phyloP scores from a whole-genome alignment of 768 basidiomycete species.

The Pholiota microspora region DNA sequence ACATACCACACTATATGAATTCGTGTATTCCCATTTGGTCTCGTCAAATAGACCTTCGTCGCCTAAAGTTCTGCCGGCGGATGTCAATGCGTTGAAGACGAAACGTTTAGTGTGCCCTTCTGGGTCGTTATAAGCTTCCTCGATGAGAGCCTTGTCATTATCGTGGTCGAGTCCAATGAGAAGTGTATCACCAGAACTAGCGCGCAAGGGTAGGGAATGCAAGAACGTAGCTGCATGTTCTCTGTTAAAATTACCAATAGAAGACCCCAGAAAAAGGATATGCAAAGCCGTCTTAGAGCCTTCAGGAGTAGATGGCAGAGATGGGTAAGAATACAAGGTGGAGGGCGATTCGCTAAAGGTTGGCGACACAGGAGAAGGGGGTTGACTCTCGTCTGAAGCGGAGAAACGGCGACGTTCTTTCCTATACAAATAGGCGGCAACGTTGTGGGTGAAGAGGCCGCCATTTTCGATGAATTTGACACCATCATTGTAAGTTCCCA shows the following conservation, averaged over 20 bases:
- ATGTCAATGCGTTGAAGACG: conserved; percentile 82
- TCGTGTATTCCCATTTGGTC: conserved; percentile 77
- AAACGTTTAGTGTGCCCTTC: conserved; percentile 72
- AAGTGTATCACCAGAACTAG: conserved; percentile 76
- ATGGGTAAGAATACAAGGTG: conserved; percentile 23
- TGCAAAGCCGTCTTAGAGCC: conserved; percentile 57
- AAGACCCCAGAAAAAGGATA: conserved; percentile 89
- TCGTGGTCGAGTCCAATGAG: conserved; percentile 91
- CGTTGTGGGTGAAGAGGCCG: conserved; percentile 38
- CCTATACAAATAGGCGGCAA: conserved; percentile 11
- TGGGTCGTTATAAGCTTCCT: conserved; percentile 83
- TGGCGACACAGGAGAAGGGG: conserved; percentile 34
- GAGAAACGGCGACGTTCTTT: conserved; percentile 11
- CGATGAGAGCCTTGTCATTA: conserved; percentile 67
- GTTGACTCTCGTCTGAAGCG: conserved; percentile 32
- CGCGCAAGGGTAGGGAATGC: conserved; percentile 70
- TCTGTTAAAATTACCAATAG: conserved; percentile 86
- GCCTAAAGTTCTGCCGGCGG: conserved; percentile 67
- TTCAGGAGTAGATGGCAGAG: conserved; percentile 49
- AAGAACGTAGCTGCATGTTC: conserved; percentile 73
- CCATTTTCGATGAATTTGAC: conserved; percentile 74
- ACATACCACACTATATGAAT: conserved; percentile 46
- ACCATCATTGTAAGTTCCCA: conserved; percentile 90
- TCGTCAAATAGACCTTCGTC: conserved; percentile 61
- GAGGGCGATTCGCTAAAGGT: conserved; percentile 18